Base-by-base conservation (phyloP, 2,329 filamentous ascomycete species). In the Rugonectria rugulosa region DNA sequence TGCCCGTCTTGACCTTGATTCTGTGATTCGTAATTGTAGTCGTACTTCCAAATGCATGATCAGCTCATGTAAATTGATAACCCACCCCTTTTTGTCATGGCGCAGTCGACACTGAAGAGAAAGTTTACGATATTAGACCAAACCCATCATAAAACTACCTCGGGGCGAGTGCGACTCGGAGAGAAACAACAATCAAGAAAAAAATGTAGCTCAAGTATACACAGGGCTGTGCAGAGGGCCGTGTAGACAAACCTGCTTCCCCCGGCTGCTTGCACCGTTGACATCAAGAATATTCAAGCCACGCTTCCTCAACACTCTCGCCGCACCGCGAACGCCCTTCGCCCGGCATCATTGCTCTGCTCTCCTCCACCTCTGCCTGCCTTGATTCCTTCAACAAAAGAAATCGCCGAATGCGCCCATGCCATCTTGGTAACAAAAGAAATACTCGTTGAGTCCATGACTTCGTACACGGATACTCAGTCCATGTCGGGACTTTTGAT, bases 151-250 rank as follows among this genome's bases (percentile, higher is more conserved):
- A 58, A 56, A 62, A 53, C 60, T 50, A 65, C 53, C 61, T 46
- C 47, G 52, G 55, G 38, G 41, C 19, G 11, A 41, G 56, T n/a
- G n/a, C n/a, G 48, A 53, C 32, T 57, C 29, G 61, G 53, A 63
- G 54, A 56, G 54, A 58, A 53, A 46, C 34, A 49, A 38, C 54
- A 60, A 42, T 51, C 53, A 64, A 62, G 56, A 62, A 62, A 64
- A 67, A 53, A 41, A 24, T 54, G 54, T 61, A 67, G 58, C 50
- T 59, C 56, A 60, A 67, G 64, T 66, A 53, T 65, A 66, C 64
- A 67, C 64, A 62, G 61, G 59, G 43, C 55, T 51, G 53, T 56
- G 32, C 55, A n/a, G n/a, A n/a, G n/a, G n/a, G n/a, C n/a, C n/a
- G n/a, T n/a, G n/a, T 40, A 42, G 52, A 62, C 59, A 52, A 53